Base-by-base conservation (phyloP, 73 alveolate species). In the Paramecium octaurelia region DNA sequence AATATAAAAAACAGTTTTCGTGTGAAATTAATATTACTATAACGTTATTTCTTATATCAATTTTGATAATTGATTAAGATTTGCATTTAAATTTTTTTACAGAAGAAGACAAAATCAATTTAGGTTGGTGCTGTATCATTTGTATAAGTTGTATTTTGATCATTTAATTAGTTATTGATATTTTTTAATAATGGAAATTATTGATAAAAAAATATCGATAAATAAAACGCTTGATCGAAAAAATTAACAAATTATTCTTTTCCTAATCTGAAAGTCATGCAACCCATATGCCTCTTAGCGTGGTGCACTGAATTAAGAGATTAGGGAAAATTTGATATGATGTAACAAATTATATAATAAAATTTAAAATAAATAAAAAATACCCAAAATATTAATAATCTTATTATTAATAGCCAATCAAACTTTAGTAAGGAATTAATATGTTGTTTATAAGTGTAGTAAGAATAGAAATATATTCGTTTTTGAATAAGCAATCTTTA, bases 121-220 rank as follows among this genome's bases (percentile, higher is more conserved):
- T 75, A 31, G 88, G 88, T 14, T 75, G 88, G 88, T 31, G 42
- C 48, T 75, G 88, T 38, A 75, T 75, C 4, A 10, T 75, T 36
- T 36, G 88, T 20, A 75, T 75, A 1, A 16, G 68, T 36, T 75
- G 38, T 36, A 75, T 75, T 34, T 21, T 75, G 20, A 35, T 75
- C 35, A 36, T 40, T 75, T 75, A 75, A 75, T 21, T 75, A 21
- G 20, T 75, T 3, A 8, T 75, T 3, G 88, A 75, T 75, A 36
- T 36, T 14, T 14, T 0, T 8, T 75, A 75, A 35, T 44, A 75
- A 75, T 75, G 69, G 69, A 54, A n/a, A 54, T 18, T 68, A 34
- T 18, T 68, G n/a, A 24, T 68, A 3, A 68, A 68, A 68, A 68
- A 34, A 68, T 68, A 34, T 35, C 42, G 85, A 68, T 16, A 68